A percentile compares a stretch with the other conserved stretches of the same genome.
phyloP scores from a whole-genome alignment of 2,329 filamentous ascomycete species.

The Fusarium sp. region DNA sequence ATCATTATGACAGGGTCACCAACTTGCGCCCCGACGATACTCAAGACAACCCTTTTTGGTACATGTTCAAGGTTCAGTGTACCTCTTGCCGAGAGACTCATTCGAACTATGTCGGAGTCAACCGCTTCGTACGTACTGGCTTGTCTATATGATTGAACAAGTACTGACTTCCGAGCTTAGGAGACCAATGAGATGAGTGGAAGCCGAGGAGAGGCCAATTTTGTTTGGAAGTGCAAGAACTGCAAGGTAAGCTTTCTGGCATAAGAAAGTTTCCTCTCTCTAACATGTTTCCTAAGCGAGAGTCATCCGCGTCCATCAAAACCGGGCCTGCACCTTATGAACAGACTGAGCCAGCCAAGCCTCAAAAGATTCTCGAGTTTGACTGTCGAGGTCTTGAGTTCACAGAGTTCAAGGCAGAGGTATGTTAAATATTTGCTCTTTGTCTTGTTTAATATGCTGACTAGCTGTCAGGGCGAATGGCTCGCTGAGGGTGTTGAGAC shows the following conservation, averaged over 20 bases:
- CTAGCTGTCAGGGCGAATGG: constrained; percentile 82
- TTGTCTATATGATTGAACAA: not conserved
- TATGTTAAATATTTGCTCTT: constrained; percentile 55
- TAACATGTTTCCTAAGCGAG: constrained; percentile 68
- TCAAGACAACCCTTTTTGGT: constrained; percentile 88
- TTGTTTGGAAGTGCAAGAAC: constrained; percentile 99
- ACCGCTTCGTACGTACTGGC: constrained; percentile 80
- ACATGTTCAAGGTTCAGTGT: constrained; percentile 98
- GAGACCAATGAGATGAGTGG: constrained; percentile 93
- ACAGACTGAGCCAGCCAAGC: constrained; percentile 79
- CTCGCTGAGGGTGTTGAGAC: constrained; percentile 86
- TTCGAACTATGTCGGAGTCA: constrained; percentile 87
- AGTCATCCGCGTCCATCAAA: constrained; percentile 89
- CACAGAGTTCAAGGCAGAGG: constrained; percentile 89
- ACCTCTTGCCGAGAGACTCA: constrained; percentile 96
- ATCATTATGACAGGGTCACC: constrained; percentile 77
- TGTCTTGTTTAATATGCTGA: constrained; percentile 1
- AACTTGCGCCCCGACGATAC: constrained; percentile 89
- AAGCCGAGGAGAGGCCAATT: constrained; percentile 95
- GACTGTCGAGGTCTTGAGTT: constrained; percentile 97
- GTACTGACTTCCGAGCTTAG: constrained; percentile 61
- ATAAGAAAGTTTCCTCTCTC: not conserved
- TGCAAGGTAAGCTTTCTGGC: constrained; percentile 78
- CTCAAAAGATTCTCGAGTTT: constrained; percentile 86
- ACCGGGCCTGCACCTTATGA: constrained; percentile 80